A percentile compares a stretch with the other conserved stretches of the same genome.
These are phyloP conservation scores for Phascolomyces articulosus DNA, from an alignment of 371 early-diverging fungal species.

Conservation along the genomic window DNA sequence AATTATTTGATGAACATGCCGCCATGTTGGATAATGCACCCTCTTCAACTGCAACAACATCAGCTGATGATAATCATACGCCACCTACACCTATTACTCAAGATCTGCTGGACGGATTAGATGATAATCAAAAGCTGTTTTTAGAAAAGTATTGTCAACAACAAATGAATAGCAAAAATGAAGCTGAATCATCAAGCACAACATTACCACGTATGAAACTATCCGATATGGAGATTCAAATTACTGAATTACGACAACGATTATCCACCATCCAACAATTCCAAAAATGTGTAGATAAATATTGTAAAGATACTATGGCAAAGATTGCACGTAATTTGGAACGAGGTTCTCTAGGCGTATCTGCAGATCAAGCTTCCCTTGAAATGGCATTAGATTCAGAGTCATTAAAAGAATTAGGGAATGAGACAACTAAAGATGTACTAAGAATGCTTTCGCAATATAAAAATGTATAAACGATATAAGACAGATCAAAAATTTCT, in stretches of 20 bases:
- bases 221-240: neutral
- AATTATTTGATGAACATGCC: neutral
- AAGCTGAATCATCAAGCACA: neutral
- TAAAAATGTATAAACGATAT: too few relatives aligned
- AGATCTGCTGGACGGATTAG: neutral
- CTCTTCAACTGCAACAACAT: too few relatives aligned
- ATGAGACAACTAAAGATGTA: neutral
- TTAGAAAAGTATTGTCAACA: neutral
- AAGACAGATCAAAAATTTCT: neutral
- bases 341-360: neutral
- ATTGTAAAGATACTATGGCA: neutral
- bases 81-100: neutral
- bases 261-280: neutral
- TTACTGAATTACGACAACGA: neutral
- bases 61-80: neutral
- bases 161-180: neutral
- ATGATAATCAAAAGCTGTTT: constrained; percentile 1
- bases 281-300: neutral
- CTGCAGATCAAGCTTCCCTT: neutral
- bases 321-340: neutral
- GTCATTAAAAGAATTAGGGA: neutral
- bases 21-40: neutral
- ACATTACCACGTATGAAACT: neutral
- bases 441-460: neutral
- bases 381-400: neutral